phyloP scores from a whole-genome alignment of 306 rosid species.

The Lablab purpureus region DNA sequence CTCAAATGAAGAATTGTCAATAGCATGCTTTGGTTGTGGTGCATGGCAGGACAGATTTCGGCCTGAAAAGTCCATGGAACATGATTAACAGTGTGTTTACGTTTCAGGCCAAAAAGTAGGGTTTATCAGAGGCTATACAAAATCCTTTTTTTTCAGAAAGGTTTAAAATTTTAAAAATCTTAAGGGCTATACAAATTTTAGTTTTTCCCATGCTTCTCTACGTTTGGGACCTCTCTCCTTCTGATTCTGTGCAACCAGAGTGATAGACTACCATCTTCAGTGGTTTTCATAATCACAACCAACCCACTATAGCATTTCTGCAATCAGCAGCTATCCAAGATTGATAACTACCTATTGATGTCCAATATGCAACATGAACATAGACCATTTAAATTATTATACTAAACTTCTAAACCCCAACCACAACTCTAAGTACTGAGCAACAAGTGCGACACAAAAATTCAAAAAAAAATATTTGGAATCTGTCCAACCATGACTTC shows the following conservation, averaged over 20 bases:
- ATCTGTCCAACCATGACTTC: constrained; percentile 8
- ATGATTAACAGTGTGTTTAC: not conserved
- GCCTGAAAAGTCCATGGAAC: not conserved
- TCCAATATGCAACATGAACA: constrained; percentile 20
- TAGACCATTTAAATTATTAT: constrained; percentile 7
- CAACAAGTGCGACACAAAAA: not conserved
- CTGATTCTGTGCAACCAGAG: not conserved
- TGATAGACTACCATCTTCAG: not conserved
- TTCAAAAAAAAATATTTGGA: not conserved
- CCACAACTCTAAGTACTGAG: constrained; percentile 17
- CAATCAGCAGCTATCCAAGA: not conserved
- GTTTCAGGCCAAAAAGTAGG: not conserved
- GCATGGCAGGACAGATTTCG: not conserved
- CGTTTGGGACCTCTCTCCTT: not conserved
- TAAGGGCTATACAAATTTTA: not conserved
- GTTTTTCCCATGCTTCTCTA: not conserved
- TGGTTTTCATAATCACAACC: not conserved
- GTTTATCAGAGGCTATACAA: not conserved
- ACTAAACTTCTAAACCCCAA: constrained; percentile 37
- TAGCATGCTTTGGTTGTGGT: not conserved
- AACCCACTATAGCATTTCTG: not conserved
- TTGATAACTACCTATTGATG: constrained; percentile 13
- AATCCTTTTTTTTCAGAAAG: not conserved
- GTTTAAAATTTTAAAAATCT: not conserved
- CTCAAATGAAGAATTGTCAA: not conserved